Percentiles rank a stretch among this genome's conserved stretches.
These are phyloP conservation scores for Alternaria burnsii DNA, from an alignment of 2,329 filamentous ascomycete genomes.

Conservation along the genomic window DNA sequence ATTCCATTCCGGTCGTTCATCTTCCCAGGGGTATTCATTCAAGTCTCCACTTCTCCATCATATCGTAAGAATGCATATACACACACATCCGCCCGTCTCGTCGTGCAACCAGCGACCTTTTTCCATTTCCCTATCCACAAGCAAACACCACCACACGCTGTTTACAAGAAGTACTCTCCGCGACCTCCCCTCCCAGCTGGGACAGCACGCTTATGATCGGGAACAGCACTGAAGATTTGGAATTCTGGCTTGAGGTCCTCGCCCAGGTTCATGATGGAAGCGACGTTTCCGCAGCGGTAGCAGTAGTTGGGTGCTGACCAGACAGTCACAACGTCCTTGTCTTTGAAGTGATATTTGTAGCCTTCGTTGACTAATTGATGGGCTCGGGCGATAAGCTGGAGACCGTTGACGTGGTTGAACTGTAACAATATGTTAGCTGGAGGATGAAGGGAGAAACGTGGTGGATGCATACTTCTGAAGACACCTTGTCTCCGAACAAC, in stretches of 20 bases:
- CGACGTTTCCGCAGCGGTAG: constrained; percentile 68
- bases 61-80: constrained; percentile 23
- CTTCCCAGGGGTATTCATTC: constrained; percentile 30
- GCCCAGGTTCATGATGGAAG: constrained; percentile 89
- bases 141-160: not conserved
- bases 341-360: constrained; percentile 91
- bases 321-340: constrained; percentile 97
- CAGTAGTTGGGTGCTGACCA: constrained; percentile 83
- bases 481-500: constrained; percentile 76
- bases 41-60: constrained; percentile 5
- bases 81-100: not conserved
- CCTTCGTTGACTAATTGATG: constrained; percentile 81
- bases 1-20: not conserved
- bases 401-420: constrained; percentile 79
- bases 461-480: constrained; percentile 62
- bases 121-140: not conserved
- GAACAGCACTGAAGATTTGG: constrained; percentile 90
- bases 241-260: constrained; percentile 93
- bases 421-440: constrained; percentile 29
- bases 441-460: not conserved
- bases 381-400: constrained; percentile 75
- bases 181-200: constrained; percentile 67
- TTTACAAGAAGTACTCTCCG: constrained; percentile 62
- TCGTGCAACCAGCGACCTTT: not conserved
- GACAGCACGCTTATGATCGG: constrained; percentile 82